Conservation (phyloP, 1,284 basidiomycete species). For the Stygiomarasmius scandens region DNA sequence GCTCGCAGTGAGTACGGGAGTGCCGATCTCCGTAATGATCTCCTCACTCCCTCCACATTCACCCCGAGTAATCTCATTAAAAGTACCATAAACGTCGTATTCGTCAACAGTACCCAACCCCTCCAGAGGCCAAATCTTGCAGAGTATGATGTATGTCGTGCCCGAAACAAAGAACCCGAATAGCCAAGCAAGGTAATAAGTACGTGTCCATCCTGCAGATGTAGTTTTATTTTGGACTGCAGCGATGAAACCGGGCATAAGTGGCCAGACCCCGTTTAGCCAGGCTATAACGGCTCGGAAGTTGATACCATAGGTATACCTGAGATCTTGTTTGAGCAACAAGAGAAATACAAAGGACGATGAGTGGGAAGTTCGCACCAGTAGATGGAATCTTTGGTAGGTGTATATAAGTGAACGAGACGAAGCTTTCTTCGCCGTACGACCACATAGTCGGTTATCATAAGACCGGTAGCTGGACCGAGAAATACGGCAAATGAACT, state of each 20-base stretch:
- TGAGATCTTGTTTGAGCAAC: neutral
- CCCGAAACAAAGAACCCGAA: conserved; percentile 2
- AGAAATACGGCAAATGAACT: conserved; percentile 8
- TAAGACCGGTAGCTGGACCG: conserved; percentile 3
- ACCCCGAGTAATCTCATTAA: neutral
- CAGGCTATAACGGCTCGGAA: conserved; percentile 3
- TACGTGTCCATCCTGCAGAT: neutral
- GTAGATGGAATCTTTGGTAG: conserved; percentile 4
- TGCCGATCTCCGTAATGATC: no score
- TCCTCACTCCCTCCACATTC: no score
- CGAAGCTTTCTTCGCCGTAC: neutral
- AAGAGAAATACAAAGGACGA: neutral
- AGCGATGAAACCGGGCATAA: conserved; percentile 8
- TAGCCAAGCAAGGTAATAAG: conserved; percentile 1
- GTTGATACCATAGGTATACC: conserved; percentile 7
- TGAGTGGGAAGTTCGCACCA: neutral
- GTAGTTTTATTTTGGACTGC: neutral
- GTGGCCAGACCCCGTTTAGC: conserved; percentile 8
- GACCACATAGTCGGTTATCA: conserved; percentile 5
- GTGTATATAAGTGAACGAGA: neutral
- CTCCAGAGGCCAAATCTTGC: conserved; percentile 5
- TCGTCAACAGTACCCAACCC: neutral
- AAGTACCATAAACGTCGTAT: conserved; percentile 2
- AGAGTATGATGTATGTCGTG: conserved; percentile 2
- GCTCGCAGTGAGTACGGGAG: no score